These are phyloP conservation scores for Nakazawaea wyomingensis DNA, from an alignment of 805 yeast species.

Conservation along the genomic window DNA sequence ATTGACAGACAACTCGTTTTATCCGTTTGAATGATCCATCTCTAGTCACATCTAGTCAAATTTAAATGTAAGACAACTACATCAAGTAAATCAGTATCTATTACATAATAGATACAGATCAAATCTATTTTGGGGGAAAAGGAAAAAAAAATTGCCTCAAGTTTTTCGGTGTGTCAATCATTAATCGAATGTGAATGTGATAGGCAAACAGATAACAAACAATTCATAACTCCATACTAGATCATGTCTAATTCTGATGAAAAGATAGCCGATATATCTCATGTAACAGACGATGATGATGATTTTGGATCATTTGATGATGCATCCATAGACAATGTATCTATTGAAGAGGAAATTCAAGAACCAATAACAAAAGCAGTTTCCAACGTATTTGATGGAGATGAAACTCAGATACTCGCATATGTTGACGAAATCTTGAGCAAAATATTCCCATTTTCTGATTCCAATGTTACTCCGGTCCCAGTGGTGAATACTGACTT, in stretches of 20 bases:
- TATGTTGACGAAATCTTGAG: background rate
- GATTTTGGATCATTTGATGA: conserved; percentile 14
- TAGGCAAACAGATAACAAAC: no score
- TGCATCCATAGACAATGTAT: conserved; percentile 8
- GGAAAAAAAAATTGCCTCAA: no score
- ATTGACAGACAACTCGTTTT: no score
- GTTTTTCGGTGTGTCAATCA: no score
- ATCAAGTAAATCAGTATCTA: no score
- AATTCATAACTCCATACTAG: no score
- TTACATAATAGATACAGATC: no score
- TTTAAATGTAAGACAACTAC: no score
- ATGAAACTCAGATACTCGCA: background rate
- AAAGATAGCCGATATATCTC: background rate
- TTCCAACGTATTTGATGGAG: background rate
- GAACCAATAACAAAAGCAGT: background rate
- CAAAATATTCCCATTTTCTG: background rate
- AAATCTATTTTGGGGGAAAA: no score
- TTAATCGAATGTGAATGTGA: no score
- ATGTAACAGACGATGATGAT: conserved; percentile 1
- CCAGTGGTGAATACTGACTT: background rate
- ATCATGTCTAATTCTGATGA: background rate
- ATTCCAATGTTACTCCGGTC: background rate
- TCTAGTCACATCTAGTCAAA: no score
- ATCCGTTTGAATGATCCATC: no score
- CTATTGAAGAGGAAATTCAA: background rate